Percentiles rank a stretch among this genome's conserved stretches.
These are phyloP conservation scores for Hypoxylon perforatum DNA, from an alignment of 495 filamentous ascomycete species.

Conservation along the genomic window DNA sequence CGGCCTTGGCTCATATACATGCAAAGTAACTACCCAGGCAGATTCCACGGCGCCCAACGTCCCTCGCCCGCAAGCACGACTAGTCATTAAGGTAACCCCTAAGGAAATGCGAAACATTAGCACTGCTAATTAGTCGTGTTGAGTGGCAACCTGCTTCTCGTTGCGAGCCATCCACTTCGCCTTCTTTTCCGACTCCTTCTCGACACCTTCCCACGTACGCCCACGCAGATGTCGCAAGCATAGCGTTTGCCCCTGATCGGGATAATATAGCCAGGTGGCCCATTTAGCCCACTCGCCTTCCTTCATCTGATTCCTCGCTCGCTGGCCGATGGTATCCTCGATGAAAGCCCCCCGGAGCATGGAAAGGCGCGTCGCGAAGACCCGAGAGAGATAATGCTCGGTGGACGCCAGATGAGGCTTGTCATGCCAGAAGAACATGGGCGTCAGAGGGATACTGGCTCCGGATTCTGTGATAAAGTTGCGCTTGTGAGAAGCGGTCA, in stretches of 20 bases:
- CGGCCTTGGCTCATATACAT: neutral
- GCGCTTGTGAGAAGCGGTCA: conserved; percentile 53
- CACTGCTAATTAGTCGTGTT: no score
- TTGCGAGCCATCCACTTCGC: conserved; percentile 28
- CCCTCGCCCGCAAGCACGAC: no score
- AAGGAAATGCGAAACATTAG: no score
- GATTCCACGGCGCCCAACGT: neutral
- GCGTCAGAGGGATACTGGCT: conserved; percentile 53
- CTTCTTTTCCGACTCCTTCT: conserved; percentile 41
- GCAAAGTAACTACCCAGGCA: no score
- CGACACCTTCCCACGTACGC: conserved; percentile 54
- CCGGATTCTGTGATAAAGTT: conserved; percentile 43
- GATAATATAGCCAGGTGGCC: conserved; percentile 62
- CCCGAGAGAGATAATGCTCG: conserved; percentile 53
- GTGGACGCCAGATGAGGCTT: conserved; percentile 59
- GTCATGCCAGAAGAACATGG: conserved; percentile 63
- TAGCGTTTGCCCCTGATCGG: conserved; percentile 50
- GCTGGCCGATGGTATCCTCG: conserved; percentile 59
- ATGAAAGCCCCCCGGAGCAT: conserved; percentile 58
- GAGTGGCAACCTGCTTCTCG: neutral
- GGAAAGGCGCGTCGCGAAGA: conserved; percentile 55
- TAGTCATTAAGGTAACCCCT: no score
- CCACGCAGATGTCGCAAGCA: conserved; percentile 58
- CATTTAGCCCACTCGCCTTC: conserved; percentile 56
- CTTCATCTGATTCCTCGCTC: conserved; percentile 60